Conservation (phyloP, 2,329 filamentous ascomycete species). For the Calonectria pauciramosa region DNA sequence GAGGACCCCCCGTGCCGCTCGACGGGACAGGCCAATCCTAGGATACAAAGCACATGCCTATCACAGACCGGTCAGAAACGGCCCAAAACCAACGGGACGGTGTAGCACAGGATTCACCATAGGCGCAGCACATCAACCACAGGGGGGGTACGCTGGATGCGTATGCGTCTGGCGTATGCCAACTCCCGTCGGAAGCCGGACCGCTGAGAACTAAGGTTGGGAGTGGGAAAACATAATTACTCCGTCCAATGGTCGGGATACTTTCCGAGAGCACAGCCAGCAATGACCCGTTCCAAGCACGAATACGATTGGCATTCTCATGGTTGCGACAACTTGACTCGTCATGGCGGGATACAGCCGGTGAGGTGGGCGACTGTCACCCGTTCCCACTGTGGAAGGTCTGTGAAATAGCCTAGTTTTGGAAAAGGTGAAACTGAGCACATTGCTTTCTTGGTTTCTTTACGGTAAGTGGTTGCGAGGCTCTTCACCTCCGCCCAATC, state of each 20-base stretch:
- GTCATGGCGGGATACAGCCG: conserved; percentile 23
- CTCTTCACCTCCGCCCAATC: conserved; percentile 15
- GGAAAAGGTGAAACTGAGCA: conserved; percentile 1
- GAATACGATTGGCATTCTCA: not conserved
- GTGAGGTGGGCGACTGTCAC: not conserved
- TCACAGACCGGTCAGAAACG: conserved; percentile 19
- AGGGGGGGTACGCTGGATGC: conserved; percentile 10
- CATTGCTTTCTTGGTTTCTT: not conserved
- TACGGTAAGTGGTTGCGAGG: conserved; percentile 13
- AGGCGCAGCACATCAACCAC: not conserved
- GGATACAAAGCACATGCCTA: not conserved
- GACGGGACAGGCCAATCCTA: not conserved
- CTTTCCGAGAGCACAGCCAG: not conserved
- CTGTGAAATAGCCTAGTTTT: not conserved
- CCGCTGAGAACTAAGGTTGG: conserved; percentile 8
- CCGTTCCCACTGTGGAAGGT: conserved; percentile 8
- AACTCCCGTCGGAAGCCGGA: conserved; percentile 27
- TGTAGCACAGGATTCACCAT: not conserved
- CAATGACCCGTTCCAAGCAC: conserved; percentile 6
- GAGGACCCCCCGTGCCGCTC: not conserved
- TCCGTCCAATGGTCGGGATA: not conserved
- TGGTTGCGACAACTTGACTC: conserved; percentile 20
- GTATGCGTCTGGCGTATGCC: not conserved
- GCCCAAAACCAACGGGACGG: not conserved
- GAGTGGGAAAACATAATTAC: not conserved